These are phyloP conservation scores for Colletotrichum tropicale DNA, from an alignment of 2,329 filamentous ascomycete species.

Conservation along the genomic window DNA sequence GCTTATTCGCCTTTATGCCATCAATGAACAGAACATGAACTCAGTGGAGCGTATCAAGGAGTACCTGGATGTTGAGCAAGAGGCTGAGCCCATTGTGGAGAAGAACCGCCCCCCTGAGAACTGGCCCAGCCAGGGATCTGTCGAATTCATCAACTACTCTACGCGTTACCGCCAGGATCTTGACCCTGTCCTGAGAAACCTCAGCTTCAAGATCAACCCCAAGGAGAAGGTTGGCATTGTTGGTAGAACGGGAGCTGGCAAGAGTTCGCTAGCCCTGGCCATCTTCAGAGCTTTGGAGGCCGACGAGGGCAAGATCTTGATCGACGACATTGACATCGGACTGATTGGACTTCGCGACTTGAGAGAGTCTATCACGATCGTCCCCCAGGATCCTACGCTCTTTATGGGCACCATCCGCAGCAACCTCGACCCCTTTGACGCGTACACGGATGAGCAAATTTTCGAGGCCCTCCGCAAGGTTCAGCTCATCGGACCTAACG, in stretches of 20 bases:
- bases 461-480: conserved; percentile 87
- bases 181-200: conserved; percentile 81
- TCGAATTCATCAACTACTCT: conserved; percentile 88
- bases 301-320: conserved; percentile 84
- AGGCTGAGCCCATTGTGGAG: conserved; percentile 79
- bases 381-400: conserved; percentile 94
- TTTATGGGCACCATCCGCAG: conserved; percentile 91
- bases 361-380: conserved; percentile 93
- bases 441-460: conserved; percentile 90
- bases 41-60: conserved; percentile 97
- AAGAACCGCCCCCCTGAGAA: conserved; percentile 77
- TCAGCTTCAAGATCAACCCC: conserved; percentile 85
- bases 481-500: conserved; percentile 76
- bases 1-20: conserved; percentile 91
- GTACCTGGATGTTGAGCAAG: conserved; percentile 94
- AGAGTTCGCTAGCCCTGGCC: conserved; percentile 91
- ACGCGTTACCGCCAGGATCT: conserved; percentile 89
- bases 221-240: conserved; percentile 96
- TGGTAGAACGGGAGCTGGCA: conserved; percentile 92
- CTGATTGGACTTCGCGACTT: conserved; percentile 91
- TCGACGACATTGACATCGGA: conserved; percentile 91
- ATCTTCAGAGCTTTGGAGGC: conserved; percentile 94
- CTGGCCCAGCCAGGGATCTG: conserved; percentile 85
- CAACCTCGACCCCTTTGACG: conserved; percentile 90
- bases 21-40: conserved; percentile 99